Conservation (phyloP, 2,329 filamentous ascomycete species). For the Hyphodiscus sp. region DNA sequence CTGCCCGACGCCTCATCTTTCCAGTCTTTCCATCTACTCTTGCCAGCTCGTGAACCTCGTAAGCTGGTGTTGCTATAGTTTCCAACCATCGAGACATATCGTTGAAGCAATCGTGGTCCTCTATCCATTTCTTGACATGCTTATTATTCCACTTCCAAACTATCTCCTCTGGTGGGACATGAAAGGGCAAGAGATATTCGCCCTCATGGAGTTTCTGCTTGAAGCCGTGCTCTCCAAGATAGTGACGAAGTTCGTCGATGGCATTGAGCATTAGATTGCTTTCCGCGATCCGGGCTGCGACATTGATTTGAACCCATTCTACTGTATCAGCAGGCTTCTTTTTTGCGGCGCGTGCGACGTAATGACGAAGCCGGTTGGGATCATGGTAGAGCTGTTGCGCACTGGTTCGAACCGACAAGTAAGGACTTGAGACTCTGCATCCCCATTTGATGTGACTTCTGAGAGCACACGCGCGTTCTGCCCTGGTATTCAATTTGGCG, state of each 20-base stretch:
- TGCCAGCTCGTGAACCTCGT: neutral
- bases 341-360: neutral
- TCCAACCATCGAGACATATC: neutral
- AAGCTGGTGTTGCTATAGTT: neutral
- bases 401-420: too few relatives aligned
- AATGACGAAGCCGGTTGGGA: neutral
- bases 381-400: too few relatives aligned
- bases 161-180: neutral
- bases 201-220: too few relatives aligned
- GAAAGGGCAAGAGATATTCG: slow-evolving; percentile 3
- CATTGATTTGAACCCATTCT: slow-evolving; percentile 1
- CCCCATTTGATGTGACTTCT: too few relatives aligned
- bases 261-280: neutral
- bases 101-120: neutral
- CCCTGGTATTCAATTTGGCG: too few relatives aligned
- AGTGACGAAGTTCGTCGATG: neutral
- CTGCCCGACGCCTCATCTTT: neutral
- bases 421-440: too few relatives aligned
- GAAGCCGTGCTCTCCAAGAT: neutral
- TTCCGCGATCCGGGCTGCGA: neutral
- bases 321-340: neutral
- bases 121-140: neutral
- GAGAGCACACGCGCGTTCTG: too few relatives aligned
- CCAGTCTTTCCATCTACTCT: neutral
- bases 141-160: neutral